Base-by-base conservation (phyloP, 306 rosid species). In the Corylus americana region DNA sequence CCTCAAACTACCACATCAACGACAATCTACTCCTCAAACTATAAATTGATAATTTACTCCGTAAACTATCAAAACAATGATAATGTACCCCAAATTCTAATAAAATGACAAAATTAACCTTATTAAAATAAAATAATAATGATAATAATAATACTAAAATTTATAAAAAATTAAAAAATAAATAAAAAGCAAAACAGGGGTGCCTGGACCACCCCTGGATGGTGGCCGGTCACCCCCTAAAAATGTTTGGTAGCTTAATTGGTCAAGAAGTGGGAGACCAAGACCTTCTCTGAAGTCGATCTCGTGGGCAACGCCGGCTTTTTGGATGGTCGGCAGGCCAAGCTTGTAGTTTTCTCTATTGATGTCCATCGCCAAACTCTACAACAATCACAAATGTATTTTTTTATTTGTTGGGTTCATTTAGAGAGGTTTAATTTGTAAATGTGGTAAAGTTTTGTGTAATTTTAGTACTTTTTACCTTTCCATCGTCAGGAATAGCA, bases 261-360 rank as follows among this genome's bases (percentile, higher is more conserved):
- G 81, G 51, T 94, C 98, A n/a, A 94, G 97, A 63, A 85, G 87
- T 0, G 97, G 98, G 58, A 94, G 97, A 70, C 97, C 98, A 59
- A 97, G 97, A 63, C 98, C 98, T 83, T 94, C 98, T 76, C 86
- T 92, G 89, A 94, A 94, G 8, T 91, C 94, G 63, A 94, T 94
- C 88, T 94, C 92, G 87, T 94, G 97, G 63, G 87, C 94, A 66
- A 92, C 90, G 3, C 96, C 97, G 11, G 96, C 98, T 70, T 90
- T 94, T 70, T 90, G 74, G 13, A 94, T 94, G 6, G 89, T 83
- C 0, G 97, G 98, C 3, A 90, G 88, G 76, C 98, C 98, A 73
- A 94, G 39, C 55, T 94, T 97, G 54, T 89, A 94, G 83, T 92
- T 94, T 71, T 94, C 98, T 82, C 81, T 90, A 87, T 92, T 92